Conservation (phyloP, 495 filamentous ascomycete genomes). For the Penicillium taxi region DNA sequence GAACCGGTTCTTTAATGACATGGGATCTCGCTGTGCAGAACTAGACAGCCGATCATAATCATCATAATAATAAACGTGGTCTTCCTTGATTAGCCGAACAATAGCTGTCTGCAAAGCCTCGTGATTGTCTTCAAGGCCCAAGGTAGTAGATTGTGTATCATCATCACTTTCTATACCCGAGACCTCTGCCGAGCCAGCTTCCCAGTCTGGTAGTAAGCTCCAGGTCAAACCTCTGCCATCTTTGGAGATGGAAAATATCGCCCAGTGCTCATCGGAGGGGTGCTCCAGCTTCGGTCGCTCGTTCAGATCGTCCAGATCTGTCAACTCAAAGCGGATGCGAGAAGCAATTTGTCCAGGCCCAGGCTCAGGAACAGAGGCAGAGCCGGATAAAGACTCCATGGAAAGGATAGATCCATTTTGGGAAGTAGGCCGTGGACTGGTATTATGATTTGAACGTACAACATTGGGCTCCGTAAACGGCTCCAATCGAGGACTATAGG, state of each 20-base stretch:
- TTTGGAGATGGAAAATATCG: constrained; percentile 64
- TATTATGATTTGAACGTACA: constrained; percentile 17
- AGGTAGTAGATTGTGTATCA: constrained; percentile 52
- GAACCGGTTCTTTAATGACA: constrained; percentile 34
- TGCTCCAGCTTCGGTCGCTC: constrained; percentile 29
- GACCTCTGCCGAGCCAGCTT: constrained; percentile 7
- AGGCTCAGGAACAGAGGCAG: constrained; percentile 18
- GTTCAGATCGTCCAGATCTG: constrained; percentile 30
- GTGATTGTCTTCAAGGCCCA: constrained; percentile 72
- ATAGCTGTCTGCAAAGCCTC: constrained; percentile 77
- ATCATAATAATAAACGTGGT: constrained; percentile 46
- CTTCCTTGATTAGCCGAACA: constrained; percentile 71
- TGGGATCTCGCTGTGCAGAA: not conserved
- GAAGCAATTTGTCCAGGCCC: constrained; percentile 28
- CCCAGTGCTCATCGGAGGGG: constrained; percentile 38
- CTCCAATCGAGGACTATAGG: constrained; percentile 9
- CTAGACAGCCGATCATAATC: constrained; percentile 8
- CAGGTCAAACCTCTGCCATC: constrained; percentile 62
- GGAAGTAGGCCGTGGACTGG: constrained; percentile 11
- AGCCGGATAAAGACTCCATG: constrained; percentile 17
- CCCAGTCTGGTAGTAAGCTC: constrained; percentile 48
- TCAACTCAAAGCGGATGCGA: constrained; percentile 39
- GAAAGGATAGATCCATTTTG: constrained; percentile 21
- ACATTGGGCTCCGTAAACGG: constrained; percentile 23
- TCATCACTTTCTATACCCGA: constrained; percentile 32